These are phyloP conservation scores for Proliferodiscus dingleyae DNA, from an alignment of 2,329 filamentous ascomycete species.

Conservation along the genomic window DNA sequence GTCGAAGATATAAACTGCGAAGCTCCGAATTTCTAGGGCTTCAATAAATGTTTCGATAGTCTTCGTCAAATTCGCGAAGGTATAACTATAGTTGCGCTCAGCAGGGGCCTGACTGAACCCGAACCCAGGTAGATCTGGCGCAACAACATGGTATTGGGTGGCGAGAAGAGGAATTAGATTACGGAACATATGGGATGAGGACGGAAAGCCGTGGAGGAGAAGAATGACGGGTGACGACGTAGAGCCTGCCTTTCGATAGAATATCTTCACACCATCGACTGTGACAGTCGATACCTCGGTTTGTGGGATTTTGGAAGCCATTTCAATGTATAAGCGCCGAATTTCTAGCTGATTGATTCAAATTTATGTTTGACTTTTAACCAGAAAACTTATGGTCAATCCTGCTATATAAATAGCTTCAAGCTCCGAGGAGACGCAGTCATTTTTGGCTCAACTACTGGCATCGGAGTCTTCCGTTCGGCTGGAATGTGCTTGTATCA, in stretches of 20 bases:
- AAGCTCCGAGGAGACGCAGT: too few relatives aligned
- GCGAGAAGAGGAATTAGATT: conserved; percentile 41
- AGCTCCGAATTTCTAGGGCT: conserved; percentile 41
- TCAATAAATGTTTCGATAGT: conserved; percentile 46
- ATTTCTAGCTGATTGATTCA: too few relatives aligned
- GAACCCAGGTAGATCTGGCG: conserved; percentile 56
- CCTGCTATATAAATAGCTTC: too few relatives aligned
- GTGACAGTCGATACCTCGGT: conserved; percentile 3
- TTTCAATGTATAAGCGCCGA: too few relatives aligned
- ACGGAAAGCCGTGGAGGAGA: conserved; percentile 43
- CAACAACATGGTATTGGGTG: conserved; percentile 40
- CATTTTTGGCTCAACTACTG: too few relatives aligned
- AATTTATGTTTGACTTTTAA: too few relatives aligned
- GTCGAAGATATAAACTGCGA: conserved; percentile 57
- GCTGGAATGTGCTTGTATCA: too few relatives aligned
- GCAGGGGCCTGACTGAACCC: conserved; percentile 49
- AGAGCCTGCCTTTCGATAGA: conserved; percentile 37
- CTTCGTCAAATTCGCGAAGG: conserved; percentile 46
- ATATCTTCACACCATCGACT: conserved; percentile 36
- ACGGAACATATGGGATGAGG: conserved; percentile 41
- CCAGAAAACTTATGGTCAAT: too few relatives aligned
- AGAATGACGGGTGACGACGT: conserved; percentile 34
- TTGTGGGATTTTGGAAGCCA: too few relatives aligned
- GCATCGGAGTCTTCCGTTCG: too few relatives aligned
- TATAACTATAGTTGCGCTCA: conserved; percentile 48